These are phyloP conservation scores for Pyrus betulifolia DNA, from an alignment of 306 rosid species.

Conservation along the genomic window DNA sequence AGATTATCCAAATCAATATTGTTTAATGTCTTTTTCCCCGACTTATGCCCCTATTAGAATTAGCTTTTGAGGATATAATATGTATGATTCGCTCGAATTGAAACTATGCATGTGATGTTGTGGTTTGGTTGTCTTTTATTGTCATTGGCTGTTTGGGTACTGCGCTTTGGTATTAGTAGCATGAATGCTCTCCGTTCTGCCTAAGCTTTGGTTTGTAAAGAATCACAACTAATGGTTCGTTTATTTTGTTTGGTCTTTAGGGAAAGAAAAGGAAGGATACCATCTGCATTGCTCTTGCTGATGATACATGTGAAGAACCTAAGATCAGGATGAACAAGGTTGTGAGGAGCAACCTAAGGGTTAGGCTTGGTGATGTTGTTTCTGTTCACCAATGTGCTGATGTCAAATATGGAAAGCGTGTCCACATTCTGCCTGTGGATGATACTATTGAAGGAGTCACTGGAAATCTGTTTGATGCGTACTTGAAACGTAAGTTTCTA, in stretches of 20 bases:
- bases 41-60: background rate
- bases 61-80: background rate
- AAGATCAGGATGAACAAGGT: constrained; percentile 96
- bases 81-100: background rate
- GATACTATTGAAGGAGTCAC: constrained; percentile 94
- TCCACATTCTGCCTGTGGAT: constrained; percentile 87
- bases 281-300: constrained; percentile 86
- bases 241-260: constrained; percentile 29
- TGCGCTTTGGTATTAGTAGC: background rate
- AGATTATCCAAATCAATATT: background rate
- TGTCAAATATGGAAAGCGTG: constrained; percentile 89
- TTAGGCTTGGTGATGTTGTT: constrained; percentile 92
- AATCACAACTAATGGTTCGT: background rate
- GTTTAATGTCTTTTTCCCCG: background rate
- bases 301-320: constrained; percentile 83
- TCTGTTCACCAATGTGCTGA: constrained; percentile 91
- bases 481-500: constrained; percentile 68
- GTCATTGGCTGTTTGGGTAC: background rate
- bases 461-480: constrained; percentile 78
- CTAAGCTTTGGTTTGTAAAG: background rate
- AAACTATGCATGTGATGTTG: background rate
- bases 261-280: constrained; percentile 92
- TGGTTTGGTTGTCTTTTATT: background rate
- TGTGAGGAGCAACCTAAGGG: constrained; percentile 84
- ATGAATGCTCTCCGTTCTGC: no score